Conservation (phyloP, 75 land plant species). For the Gnetum montanum region DNA sequence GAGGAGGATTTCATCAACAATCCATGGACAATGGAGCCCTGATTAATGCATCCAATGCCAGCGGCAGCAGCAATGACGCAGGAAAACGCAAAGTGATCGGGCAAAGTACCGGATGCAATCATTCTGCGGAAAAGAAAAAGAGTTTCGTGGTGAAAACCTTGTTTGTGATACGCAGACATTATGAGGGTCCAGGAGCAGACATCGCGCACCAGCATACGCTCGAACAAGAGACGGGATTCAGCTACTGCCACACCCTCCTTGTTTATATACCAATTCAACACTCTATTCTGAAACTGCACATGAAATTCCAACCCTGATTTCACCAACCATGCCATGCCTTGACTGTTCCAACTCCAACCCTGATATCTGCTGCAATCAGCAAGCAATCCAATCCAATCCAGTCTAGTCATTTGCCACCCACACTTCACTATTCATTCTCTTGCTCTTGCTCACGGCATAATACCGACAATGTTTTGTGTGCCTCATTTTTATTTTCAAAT, state of each 20-base stretch:
- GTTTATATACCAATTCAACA: neutral
- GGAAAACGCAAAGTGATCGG: conserved; percentile 14
- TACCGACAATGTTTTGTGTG: too few relatives aligned
- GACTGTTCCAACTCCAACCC: too few relatives aligned
- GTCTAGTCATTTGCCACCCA: too few relatives aligned
- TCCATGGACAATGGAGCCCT: conserved; percentile 7
- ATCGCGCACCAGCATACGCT: conserved; percentile 1
- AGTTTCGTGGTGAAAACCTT: neutral
- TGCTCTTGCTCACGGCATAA: too few relatives aligned
- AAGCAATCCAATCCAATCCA: too few relatives aligned
- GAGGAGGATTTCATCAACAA: conserved; percentile 8
- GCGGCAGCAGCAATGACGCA: conserved; percentile 3
- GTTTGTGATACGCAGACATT: conserved; percentile 4
- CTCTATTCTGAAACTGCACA: too few relatives aligned
- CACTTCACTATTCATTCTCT: too few relatives aligned
- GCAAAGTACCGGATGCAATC: conserved; percentile 10
- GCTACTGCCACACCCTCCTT: neutral
- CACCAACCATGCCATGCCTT: too few relatives aligned
- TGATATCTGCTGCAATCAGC: too few relatives aligned
- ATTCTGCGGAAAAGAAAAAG: conserved; percentile 12
- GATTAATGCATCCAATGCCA: neutral
- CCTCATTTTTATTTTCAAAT: too few relatives aligned
- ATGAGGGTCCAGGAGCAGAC: conserved; percentile 14
- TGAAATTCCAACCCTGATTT: too few relatives aligned
- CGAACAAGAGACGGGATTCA: neutral